Evolutionary conservation across 768 basidiomycete genomes (phyloP).

Genomic region (Naganishia randhawae): DNA sequence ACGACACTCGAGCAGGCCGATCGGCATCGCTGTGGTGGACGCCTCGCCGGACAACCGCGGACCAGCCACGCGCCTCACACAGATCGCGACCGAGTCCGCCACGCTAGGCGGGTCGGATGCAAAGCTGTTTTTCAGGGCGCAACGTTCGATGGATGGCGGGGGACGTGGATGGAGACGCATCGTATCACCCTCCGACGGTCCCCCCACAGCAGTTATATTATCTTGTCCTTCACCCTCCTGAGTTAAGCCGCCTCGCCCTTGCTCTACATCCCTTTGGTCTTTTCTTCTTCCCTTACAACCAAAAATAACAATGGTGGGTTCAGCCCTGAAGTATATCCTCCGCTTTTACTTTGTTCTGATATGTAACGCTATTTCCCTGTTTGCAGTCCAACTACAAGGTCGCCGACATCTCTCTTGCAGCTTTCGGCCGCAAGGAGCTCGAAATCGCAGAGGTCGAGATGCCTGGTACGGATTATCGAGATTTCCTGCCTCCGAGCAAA

Average conservation of each 20-base stretch:
- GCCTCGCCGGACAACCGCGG: too few relatives aligned
- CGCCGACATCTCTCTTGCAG: constrained; percentile 92
- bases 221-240: neutral
- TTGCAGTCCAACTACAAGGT: constrained; percentile 65
- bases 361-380: neutral
- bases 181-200: neutral
- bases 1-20: too few relatives aligned
- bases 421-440: constrained; percentile 57
- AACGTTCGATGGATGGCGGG: neutral
- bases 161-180: constrained; percentile 5
- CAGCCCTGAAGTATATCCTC: neutral
- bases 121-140: neutral
- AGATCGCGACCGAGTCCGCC: constrained; percentile 11
- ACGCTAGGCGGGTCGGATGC: neutral
- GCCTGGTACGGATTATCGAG: too few relatives aligned
- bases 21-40: too few relatives aligned
- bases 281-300: constrained; percentile 4
- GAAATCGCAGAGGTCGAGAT: constrained; percentile 85
- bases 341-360: neutral
- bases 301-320: constrained; percentile 10
- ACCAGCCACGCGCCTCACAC: too few relatives aligned
- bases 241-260: neutral
- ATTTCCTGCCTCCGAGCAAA: too few relatives aligned
- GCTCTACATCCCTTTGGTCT: neutral
- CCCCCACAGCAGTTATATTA: neutral